Conservation (phyloP, 371 early-diverging fungal genomes). For the Neoconidiobolus thromboides region DNA sequence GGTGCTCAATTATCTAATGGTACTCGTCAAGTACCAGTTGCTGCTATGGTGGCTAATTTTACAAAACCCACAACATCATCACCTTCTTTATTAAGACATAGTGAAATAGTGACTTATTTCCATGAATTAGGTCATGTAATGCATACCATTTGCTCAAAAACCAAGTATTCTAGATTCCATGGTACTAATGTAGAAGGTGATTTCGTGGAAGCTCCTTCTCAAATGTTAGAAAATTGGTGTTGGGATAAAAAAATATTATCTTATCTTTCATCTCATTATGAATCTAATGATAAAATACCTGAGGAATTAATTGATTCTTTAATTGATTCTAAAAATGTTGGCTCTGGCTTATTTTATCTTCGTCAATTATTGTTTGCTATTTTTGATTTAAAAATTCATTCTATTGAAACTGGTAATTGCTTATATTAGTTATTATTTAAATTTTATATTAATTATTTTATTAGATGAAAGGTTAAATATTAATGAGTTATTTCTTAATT, state of each 20-base stretch:
- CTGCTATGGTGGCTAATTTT: constrained; percentile 71
- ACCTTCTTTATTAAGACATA: constrained; percentile 65
- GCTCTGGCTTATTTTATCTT: constrained; percentile 46
- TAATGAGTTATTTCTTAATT: constrained; percentile 29
- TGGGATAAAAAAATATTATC: constrained; percentile 53
- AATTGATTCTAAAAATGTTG: constrained; percentile 38
- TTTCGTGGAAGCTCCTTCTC: constrained; percentile 84
- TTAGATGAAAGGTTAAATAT: constrained; percentile 28
- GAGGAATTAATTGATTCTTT: constrained; percentile 35
- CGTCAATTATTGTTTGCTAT: constrained; percentile 61
- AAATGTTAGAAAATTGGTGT: constrained; percentile 74
- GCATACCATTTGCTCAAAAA: constrained; percentile 57
- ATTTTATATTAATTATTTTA: not conserved
- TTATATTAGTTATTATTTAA: not conserved
- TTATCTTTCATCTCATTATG: constrained; percentile 46
- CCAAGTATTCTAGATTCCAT: constrained; percentile 49
- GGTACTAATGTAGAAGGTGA: constrained; percentile 63
- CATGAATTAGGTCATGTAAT: constrained; percentile 54
- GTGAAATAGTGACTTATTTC: constrained; percentile 36
- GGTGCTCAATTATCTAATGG: constrained; percentile 25
- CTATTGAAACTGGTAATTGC: constrained; percentile 12
- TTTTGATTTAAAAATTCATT: constrained; percentile 56
- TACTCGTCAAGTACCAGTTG: constrained; percentile 36
- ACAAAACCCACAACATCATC: constrained; percentile 48
- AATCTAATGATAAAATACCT: constrained; percentile 48